A percentile compares a stretch with the other conserved stretches of the same genome.
Evolutionary conservation across 257 asterid genomes (phyloP).

Genomic region (Lavandula angustifolia): DNA sequence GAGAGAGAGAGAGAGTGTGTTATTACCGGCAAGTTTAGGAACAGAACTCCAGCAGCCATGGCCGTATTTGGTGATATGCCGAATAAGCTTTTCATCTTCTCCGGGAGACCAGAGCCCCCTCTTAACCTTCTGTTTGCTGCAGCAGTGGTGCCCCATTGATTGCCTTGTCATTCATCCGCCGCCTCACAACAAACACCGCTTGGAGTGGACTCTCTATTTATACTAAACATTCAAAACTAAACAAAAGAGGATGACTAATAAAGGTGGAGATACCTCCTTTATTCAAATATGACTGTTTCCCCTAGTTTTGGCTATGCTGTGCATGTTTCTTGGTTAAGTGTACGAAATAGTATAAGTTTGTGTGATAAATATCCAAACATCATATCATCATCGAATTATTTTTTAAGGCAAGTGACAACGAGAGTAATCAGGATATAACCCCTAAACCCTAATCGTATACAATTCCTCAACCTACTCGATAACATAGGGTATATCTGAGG

Average conservation of each 20-base stretch:
- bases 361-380: slow-evolving; percentile 24
- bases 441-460: too few relatives aligned
- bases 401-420: slow-evolving; percentile 23
- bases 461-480: too few relatives aligned
- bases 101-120: slow-evolving; percentile 97
- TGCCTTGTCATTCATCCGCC: not conserved
- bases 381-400: slow-evolving; percentile 17
- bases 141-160: slow-evolving; percentile 82
- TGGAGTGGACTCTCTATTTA: not conserved
- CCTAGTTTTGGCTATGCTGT: slow-evolving; percentile 43
- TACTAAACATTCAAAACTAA: not conserved
- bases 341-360: slow-evolving; percentile 45
- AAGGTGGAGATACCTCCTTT: not conserved
- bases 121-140: slow-evolving; percentile 93
- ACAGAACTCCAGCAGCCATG: slow-evolving; percentile 97
- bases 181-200: too few relatives aligned
- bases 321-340: slow-evolving; percentile 54
- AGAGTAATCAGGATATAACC: too few relatives aligned
- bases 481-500: too few relatives aligned
- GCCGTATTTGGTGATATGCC: slow-evolving; percentile 72
- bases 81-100: slow-evolving; percentile 81
- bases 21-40: slow-evolving; percentile 79
- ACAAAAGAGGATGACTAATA: not conserved
- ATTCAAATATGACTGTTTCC: slow-evolving; percentile 35
- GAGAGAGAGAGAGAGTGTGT: too few relatives aligned